Evolutionary conservation across 352 stramenopile genomes (phyloP).

Genomic region (Globisporangium cylindrosporum): DNA sequence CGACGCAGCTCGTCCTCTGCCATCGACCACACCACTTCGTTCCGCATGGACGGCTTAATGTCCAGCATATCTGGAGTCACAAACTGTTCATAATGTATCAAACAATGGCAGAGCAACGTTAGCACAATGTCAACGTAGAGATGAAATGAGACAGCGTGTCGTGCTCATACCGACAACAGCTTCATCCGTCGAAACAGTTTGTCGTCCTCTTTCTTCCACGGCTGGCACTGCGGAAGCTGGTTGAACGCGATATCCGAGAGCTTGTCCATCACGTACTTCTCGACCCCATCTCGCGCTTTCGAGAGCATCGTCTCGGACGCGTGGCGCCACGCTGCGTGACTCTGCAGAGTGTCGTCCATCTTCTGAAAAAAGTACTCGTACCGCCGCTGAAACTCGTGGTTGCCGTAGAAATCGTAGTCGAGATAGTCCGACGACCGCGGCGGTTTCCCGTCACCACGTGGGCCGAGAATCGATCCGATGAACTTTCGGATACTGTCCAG

Average conservation of each 20-base stretch:
- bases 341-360: slow-evolving; percentile 57
- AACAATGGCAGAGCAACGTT: background rate
- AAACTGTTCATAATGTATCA: slow-evolving; percentile 32
- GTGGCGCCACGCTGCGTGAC: slow-evolving; percentile 65
- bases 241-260: slow-evolving; percentile 78
- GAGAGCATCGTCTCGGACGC: slow-evolving; percentile 53
- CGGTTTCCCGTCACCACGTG: slow-evolving; percentile 66
- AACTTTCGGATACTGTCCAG: slow-evolving; percentile 74
- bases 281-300: slow-evolving; percentile 79
- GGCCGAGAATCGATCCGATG: slow-evolving; percentile 71
- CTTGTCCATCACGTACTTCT: slow-evolving; percentile 93
- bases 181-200: slow-evolving; percentile 75
- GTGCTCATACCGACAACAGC: slow-evolving; percentile 55
- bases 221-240: slow-evolving; percentile 53
- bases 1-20: slow-evolving; percentile 85
- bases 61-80: slow-evolving; percentile 88
- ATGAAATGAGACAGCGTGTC: background rate
- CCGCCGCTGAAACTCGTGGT: slow-evolving; percentile 61
- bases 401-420: slow-evolving; percentile 81
- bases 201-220: slow-evolving; percentile 77
- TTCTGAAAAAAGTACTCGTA: slow-evolving; percentile 71
- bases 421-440: slow-evolving; percentile 67
- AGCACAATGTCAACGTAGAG: slow-evolving; percentile 5
- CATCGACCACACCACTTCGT: slow-evolving; percentile 89
- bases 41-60: slow-evolving; percentile 88